phyloP scores from a whole-genome alignment of 1,284 basidiomycete genomes.

The Testicularia cyperi region DNA sequence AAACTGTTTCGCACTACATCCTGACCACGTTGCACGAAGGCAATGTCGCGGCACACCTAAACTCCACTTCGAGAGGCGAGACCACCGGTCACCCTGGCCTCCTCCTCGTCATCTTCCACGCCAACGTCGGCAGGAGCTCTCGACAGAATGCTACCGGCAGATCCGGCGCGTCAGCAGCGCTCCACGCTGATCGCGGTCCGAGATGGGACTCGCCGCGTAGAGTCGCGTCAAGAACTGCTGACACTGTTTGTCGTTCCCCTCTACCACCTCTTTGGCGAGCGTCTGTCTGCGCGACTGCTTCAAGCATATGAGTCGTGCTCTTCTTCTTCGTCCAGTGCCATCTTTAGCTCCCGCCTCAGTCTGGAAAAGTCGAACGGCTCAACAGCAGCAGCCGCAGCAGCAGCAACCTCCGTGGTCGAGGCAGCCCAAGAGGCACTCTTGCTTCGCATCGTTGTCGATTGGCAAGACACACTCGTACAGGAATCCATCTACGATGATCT shows the following conservation, averaged over 20 bases:
- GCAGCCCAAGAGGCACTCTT: conserved; percentile 13
- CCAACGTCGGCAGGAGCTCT: no score
- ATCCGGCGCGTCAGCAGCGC: not conserved
- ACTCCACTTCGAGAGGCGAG: no score
- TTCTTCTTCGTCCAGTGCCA: not conserved
- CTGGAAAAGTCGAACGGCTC: no score
- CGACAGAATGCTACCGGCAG: no score
- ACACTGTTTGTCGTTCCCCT: not conserved
- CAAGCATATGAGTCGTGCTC: no score
- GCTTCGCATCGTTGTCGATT: conserved; percentile 7
- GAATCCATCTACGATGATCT: not conserved
- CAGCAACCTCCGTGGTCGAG: no score
- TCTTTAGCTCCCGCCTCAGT: not conserved
- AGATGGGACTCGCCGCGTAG: not conserved
- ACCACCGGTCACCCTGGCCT: no score
- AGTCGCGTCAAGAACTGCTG: not conserved
- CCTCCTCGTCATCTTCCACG: not conserved
- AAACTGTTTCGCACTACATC: no score
- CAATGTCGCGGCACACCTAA: no score
- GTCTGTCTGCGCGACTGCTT: not conserved
- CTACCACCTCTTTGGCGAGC: not conserved
- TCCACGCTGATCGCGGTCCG: not conserved
- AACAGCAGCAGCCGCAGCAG: no score
- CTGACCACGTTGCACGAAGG: no score
- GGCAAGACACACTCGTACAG: not conserved